These are phyloP conservation scores for Hypoxylon cercidicola DNA, from an alignment of 495 filamentous ascomycete species.

Conservation along the genomic window DNA sequence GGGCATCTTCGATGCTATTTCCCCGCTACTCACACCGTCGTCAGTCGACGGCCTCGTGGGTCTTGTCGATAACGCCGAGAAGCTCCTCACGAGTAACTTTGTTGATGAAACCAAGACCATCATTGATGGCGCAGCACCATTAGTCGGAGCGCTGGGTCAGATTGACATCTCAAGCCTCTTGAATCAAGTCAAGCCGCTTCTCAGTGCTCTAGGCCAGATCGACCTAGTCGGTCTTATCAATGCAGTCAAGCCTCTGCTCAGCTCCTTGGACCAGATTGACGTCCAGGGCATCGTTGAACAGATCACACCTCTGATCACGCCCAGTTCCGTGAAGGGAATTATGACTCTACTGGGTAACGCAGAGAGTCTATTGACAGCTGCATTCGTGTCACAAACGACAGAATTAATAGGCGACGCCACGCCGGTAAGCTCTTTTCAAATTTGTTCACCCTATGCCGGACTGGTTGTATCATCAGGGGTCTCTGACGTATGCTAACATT, in stretches of 20 bases:
- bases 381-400: slow-evolving; percentile 59
- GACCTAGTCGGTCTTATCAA: slow-evolving; percentile 47
- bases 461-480: not conserved
- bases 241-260: slow-evolving; percentile 52
- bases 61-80: slow-evolving; percentile 56
- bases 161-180: slow-evolving; percentile 50
- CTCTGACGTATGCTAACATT: slow-evolving; percentile 30
- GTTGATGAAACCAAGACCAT: slow-evolving; percentile 59
- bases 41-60: slow-evolving; percentile 56
- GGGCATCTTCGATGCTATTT: slow-evolving; percentile 50
- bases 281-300: slow-evolving; percentile 50
- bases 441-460: too few species aligned
- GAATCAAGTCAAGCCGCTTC: slow-evolving; percentile 47
- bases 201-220: slow-evolving; percentile 43
- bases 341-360: slow-evolving; percentile 54
- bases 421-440: slow-evolving; percentile 52
- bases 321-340: slow-evolving; percentile 53
- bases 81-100: slow-evolving; percentile 54
- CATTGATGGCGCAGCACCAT: slow-evolving; percentile 47
- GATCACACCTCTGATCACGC: slow-evolving; percentile 54
- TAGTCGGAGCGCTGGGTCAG: slow-evolving; percentile 45
- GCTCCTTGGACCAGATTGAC: slow-evolving; percentile 48
- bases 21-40: slow-evolving; percentile 54
- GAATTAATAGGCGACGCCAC: slow-evolving; percentile 62
- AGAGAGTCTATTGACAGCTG: slow-evolving; percentile 49